Percentiles rank a stretch among this genome's conserved stretches.
Evolutionary conservation across 257 asterid genomes (phyloP).

Genomic region (Primulina eburnea): DNA sequence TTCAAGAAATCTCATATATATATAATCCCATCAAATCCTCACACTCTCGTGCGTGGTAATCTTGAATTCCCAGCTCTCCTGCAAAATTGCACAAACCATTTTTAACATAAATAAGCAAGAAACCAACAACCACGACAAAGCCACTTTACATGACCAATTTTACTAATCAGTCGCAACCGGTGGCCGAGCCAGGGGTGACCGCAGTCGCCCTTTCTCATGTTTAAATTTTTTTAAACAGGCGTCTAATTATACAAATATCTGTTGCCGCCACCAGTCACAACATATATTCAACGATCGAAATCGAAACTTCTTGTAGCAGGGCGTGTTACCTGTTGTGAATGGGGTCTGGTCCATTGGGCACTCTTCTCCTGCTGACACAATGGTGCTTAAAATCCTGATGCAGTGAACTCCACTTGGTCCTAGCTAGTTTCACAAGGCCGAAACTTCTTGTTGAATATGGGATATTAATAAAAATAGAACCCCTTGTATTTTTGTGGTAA

Average conservation of each 20-base stretch:
- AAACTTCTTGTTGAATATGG: slow-evolving; percentile 27
- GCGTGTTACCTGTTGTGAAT: slow-evolving; percentile 55
- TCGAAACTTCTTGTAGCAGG: no score
- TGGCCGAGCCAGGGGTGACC: no score
- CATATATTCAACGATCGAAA: no score
- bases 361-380: slow-evolving; percentile 62
- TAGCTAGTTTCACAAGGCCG: slow-evolving; percentile 26
- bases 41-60: slow-evolving; percentile 23
- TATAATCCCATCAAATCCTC: not conserved
- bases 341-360: slow-evolving; percentile 75
- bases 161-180: not conserved
- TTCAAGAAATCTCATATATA: no score
- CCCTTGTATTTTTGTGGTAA: no score
- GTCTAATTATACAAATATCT: no score
- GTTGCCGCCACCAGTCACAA: no score
- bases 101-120: not conserved
- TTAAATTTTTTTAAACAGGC: no score
- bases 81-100: slow-evolving; percentile 8
- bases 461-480: not conserved
- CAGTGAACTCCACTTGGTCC: slow-evolving; percentile 26
- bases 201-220: no score
- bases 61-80: slow-evolving; percentile 37
- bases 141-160: not conserved
- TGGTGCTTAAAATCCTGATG: slow-evolving; percentile 31
- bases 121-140: not conserved